phyloP scores from a whole-genome alignment of 2,329 filamentous ascomycete species.

The Dothidotthia symphoricarpi region DNA sequence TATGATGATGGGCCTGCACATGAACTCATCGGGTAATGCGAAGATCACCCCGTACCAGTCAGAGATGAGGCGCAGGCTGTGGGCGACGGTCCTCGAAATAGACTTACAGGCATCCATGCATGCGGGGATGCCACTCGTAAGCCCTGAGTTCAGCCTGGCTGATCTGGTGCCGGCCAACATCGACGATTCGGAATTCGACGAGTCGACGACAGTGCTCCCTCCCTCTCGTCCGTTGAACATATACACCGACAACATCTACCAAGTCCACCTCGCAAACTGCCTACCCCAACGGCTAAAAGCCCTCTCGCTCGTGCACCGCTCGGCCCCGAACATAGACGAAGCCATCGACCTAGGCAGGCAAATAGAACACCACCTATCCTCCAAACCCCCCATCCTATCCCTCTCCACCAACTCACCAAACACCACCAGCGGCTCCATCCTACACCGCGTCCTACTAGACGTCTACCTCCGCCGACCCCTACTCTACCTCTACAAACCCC shows the following conservation, averaged over 20 bases:
- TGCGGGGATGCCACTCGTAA: constrained; percentile 16
- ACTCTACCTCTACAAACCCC: constrained; percentile 18
- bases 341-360: constrained; percentile 11
- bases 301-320: constrained; percentile 16
- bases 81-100: constrained; percentile 47
- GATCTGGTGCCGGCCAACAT: constrained; percentile 16
- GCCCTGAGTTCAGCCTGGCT: constrained; percentile 10
- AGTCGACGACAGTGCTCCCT: constrained; percentile 9
- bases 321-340: constrained; percentile 10
- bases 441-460: constrained; percentile 18
- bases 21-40: constrained; percentile 37
- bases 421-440: constrained; percentile 9
- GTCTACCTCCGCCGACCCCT: constrained; percentile 19
- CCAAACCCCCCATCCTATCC: constrained; percentile 10
- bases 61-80: constrained; percentile 47
- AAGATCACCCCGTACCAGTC: constrained; percentile 33
- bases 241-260: constrained; percentile 19
- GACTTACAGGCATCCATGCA: constrained; percentile 34
- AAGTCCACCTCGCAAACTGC: constrained; percentile 17
- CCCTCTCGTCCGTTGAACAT: constrained; percentile 4
- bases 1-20: constrained; percentile 46
- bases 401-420: constrained; percentile 4
- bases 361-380: constrained; percentile 10
- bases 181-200: constrained; percentile 20
- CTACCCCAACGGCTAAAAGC: constrained; percentile 17